A percentile compares a stretch with the other conserved stretches of the same genome.
Evolutionary conservation across 805 yeast genomes (phyloP).

Genomic region (Myxozyma mucilagina): DNA sequence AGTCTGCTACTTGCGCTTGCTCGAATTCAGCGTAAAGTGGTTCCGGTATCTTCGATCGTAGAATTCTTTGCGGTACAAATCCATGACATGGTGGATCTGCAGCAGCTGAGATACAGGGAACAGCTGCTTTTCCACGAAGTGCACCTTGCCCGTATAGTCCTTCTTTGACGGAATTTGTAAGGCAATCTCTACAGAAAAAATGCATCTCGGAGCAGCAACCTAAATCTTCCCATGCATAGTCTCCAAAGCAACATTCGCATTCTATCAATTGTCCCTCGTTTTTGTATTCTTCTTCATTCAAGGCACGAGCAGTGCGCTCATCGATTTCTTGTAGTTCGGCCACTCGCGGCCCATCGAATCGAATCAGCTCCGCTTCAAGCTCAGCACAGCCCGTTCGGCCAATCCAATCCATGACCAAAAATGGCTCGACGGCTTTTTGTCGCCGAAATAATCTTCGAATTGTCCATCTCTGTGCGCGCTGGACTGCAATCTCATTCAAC

Average conservation of each 20-base stretch:
- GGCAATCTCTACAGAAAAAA: conserved; percentile 29
- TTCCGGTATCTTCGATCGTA: conserved; percentile 15
- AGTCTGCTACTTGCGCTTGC: conserved; percentile 21
- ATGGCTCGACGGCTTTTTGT: background rate
- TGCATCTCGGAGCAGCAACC: conserved; percentile 29
- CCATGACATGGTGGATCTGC: conserved; percentile 23
- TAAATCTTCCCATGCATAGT: conserved; percentile 31
- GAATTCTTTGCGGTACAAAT: conserved; percentile 12
- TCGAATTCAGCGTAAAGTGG: conserved; percentile 21
- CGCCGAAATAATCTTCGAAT: conserved; percentile 12
- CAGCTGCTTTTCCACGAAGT: conserved; percentile 24
- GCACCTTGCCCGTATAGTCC: conserved; percentile 31
- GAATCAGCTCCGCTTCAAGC: conserved; percentile 20
- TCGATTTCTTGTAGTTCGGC: conserved; percentile 3
- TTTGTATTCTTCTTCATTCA: conserved; percentile 21
- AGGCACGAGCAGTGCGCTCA: conserved; percentile 19
- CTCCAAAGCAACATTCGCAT: conserved; percentile 32
- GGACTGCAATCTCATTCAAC: conserved; percentile 15
- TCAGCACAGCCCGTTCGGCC: conserved; percentile 21
- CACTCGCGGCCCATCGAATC: conserved; percentile 6
- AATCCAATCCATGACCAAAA: conserved; percentile 2
- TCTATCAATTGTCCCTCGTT: conserved; percentile 26
- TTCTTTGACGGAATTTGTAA: conserved; percentile 18
- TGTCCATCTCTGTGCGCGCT: conserved; percentile 18
- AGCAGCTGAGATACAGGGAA: conserved; percentile 27